Evolutionary conservation across 805 yeast species (phyloP), one percentile per base, ranked within the genome.

Genomic region (Tetrapisispora arboricola): DNA sequence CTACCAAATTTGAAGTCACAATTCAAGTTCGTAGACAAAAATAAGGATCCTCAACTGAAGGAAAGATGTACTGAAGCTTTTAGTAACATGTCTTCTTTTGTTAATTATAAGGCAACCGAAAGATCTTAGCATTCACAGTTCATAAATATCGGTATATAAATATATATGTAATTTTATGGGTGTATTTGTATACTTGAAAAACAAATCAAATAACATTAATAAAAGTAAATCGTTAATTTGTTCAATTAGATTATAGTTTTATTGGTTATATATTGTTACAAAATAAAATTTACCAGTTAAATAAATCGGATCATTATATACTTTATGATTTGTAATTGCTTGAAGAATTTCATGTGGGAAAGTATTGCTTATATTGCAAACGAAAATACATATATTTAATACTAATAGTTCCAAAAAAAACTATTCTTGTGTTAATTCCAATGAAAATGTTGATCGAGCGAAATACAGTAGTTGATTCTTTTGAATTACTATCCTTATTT

Each of bases 11-110:
- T 80, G 42, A 75, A 72, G 47, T 61, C 70, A 4, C 60, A 67
- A 35, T 72, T 78, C 53, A 82, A 79, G 55, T 66, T 71, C 40
- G 73, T 84, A 32, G 94, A 84, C 56, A 80, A 77, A 57, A 76
- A 80, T 46, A 73, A 70, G 45, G 60, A 74, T 44, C 63, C 71
- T 1, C 73, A 64, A 32, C 66, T 84, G 50, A 80, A 84, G 57
- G 65, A 60, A 16, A 71, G 69, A 47, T 84, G 80, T 27, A 83
- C 78, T 39, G 92, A 83, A 44, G 76, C 81, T 1, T 66, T 75
- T 49, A 58, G 61, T 34, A 87, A 84, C 49, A 63, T 90, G 49
- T 76, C 72, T 12, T 68, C 94, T 44, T 90, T 92, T 58, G 75
- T 90, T 41, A 73, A 73, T 42, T 90, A 90, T 64, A 90, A 92